Evolutionary conservation across 805 yeast genomes (phyloP).

Genomic region (Priceomyces melissophilus): DNA sequence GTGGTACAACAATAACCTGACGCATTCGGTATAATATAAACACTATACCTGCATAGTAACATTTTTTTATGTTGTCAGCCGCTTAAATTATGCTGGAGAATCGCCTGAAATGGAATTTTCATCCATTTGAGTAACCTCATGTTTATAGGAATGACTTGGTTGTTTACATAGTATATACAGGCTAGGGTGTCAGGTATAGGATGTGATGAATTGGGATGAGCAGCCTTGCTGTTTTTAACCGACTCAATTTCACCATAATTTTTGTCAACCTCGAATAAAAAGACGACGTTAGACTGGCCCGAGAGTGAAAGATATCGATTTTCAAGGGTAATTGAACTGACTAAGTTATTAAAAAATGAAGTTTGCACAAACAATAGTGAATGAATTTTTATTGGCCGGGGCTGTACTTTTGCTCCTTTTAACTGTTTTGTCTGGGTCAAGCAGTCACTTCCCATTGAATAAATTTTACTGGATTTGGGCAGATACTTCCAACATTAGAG

Average conservation of each 20-base stretch:
- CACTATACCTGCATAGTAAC: not conserved
- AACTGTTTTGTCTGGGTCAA: constrained; percentile 64
- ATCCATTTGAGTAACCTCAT: constrained; percentile 3
- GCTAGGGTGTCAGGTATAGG: not conserved
- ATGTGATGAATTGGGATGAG: constrained; percentile 3
- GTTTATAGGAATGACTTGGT: constrained; percentile 4
- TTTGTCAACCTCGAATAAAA: no score
- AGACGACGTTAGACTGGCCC: no score
- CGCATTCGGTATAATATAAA: constrained; percentile 4
- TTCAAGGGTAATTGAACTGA: not conserved
- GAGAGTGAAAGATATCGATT: not conserved
- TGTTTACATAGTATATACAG: constrained; percentile 4
- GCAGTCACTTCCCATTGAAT: constrained; percentile 55
- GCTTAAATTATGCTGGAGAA: not conserved
- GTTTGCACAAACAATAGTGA: constrained; percentile 28
- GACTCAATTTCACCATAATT: constrained; percentile 2
- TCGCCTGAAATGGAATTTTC: constrained; percentile 1
- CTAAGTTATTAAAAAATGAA: constrained; percentile 20
- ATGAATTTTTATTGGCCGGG: constrained; percentile 40
- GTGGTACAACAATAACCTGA: not conserved
- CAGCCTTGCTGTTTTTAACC: constrained; percentile 4
- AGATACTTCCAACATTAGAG: constrained; percentile 54
- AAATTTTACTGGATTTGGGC: constrained; percentile 79
- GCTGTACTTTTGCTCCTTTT: constrained; percentile 46
- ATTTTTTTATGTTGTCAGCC: not conserved